Evolutionary conservation across 129 eudicot genomes (phyloP), one percentile per base, ranked within the genome.

Genomic region (Scalesia atractyloides): DNA sequence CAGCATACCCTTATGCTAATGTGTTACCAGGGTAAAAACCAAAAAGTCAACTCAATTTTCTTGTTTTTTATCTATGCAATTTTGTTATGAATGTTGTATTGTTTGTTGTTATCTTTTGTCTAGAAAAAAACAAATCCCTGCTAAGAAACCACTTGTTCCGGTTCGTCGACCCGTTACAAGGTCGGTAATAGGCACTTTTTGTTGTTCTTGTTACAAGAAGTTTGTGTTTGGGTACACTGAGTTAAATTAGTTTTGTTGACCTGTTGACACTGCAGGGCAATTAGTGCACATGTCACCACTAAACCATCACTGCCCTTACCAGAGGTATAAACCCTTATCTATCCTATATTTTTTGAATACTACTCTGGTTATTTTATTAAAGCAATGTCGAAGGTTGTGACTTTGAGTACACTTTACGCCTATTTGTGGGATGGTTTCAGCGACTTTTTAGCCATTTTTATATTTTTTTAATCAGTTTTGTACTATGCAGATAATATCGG

Each of bases 121-220:
- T 59, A 88, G 96, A 80, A 77, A 81, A 66, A 80, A 76, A 68
- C 78, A 75, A 13, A 68, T 78, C 69, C 34, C 70, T 71, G 49
- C 49, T 64, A 86, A 88, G 96, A 84, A 81, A 67, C 87, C 85
- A 36, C 82, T 70, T 19, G 66, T 82, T 81, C 97, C 90, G 58
- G 88, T 77, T 52, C 85, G 84, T 82, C 90, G 91, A 20, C 97
- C 96, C 18, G 39, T 88, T 80, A 88, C 97, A 9, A 91, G 97
- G 97, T 91, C 73, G 19, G 86, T 82, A 62, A 57, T 68, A 65
- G 50, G 39, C 67, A 75, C 33, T 66, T 73, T 68, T 68, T 48
- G 14, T 62, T 57, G 41, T 56, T 50, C 52, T 66, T 57, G 46
- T 9, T 53, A n/a, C 34, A 66, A 33, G 72, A 47, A 57, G 43